A percentile compares a stretch with the other conserved stretches of the same genome.
phyloP scores from a whole-genome alignment of 345 rosid genomes.

The Arabidopsis suecica region DNA sequence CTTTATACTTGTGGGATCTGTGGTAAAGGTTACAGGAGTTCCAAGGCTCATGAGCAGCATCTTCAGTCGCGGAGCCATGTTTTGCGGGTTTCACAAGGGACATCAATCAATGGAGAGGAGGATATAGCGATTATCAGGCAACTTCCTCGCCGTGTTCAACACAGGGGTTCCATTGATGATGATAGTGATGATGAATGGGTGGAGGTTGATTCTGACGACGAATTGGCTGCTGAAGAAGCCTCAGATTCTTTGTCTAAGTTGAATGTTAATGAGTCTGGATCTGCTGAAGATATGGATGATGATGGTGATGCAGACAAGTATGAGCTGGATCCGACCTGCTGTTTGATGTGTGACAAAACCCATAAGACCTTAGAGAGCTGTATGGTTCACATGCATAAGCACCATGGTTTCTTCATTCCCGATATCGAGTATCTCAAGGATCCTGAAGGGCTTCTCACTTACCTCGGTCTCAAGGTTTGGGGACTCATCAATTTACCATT shows the following conservation, averaged over 20 bases:
- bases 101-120: constrained; percentile 50
- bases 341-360: constrained; percentile 84
- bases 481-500: constrained; percentile 12
- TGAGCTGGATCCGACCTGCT: constrained; percentile 74
- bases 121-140: constrained; percentile 63
- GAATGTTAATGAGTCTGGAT: constrained; percentile 60
- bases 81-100: constrained; percentile 65
- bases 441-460: constrained; percentile 82
- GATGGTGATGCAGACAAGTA: constrained; percentile 48
- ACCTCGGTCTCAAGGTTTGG: constrained; percentile 85
- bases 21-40: constrained; percentile 80
- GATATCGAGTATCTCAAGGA: constrained; percentile 88
- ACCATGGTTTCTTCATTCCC: constrained; percentile 89
- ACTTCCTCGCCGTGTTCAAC: constrained; percentile 51
- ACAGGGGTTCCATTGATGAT: constrained; percentile 32
- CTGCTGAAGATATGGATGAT: constrained; percentile 51
- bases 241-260: constrained; percentile 55
- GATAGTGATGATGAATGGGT: constrained; percentile 89
- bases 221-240: constrained; percentile 59
- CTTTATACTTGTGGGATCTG: constrained; percentile 78
- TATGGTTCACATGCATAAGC: constrained; percentile 97
- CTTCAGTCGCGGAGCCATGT: constrained; percentile 73
- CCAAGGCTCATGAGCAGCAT: constrained; percentile 89
- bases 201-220: constrained; percentile 80
- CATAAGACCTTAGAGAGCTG: constrained; percentile 69